Evolutionary conservation across 176 grass and related monocot species (phyloP).

Genomic region (Thinopyrum elongatum): DNA sequence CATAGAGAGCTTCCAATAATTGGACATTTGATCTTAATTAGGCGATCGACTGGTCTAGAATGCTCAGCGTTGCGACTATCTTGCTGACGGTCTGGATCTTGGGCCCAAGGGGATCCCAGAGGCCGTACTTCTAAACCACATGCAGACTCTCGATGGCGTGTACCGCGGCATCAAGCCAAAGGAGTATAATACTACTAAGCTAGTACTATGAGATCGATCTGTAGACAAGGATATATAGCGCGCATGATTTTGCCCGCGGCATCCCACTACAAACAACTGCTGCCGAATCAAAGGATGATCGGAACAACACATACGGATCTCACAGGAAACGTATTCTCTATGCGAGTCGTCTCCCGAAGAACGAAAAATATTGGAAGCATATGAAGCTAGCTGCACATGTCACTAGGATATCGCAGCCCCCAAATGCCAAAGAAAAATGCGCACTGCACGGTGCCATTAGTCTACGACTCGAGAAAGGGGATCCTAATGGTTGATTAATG

Average conservation of each 20-base stretch:
- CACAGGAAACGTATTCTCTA: neutral
- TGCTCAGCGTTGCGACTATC: no score
- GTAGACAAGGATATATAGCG: conserved; percentile 12
- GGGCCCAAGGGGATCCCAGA: no score
- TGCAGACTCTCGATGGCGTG: no score
- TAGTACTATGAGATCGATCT: neutral
- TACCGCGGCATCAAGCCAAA: neutral
- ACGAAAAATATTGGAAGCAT: neutral
- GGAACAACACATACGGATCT: neutral
- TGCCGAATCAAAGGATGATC: conserved; percentile 38
- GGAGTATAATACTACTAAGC: neutral
- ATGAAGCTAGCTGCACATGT: neutral
- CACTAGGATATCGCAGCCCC: conserved; percentile 24
- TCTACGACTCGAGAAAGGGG: neutral
- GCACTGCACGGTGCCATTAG: neutral
- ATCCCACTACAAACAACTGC: conserved; percentile 24
- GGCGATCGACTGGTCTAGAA: no score
- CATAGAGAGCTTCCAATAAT: no score
- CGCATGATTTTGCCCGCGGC: neutral
- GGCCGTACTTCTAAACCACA: no score
- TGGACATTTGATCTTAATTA: no score
- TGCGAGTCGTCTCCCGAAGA: neutral
- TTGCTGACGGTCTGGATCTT: no score
- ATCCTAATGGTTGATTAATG: neutral
- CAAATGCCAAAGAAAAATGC: neutral